Evolutionary conservation across 768 basidiomycete genomes (phyloP).

Genomic region (Tylopilus vinaceipallidus): DNA sequence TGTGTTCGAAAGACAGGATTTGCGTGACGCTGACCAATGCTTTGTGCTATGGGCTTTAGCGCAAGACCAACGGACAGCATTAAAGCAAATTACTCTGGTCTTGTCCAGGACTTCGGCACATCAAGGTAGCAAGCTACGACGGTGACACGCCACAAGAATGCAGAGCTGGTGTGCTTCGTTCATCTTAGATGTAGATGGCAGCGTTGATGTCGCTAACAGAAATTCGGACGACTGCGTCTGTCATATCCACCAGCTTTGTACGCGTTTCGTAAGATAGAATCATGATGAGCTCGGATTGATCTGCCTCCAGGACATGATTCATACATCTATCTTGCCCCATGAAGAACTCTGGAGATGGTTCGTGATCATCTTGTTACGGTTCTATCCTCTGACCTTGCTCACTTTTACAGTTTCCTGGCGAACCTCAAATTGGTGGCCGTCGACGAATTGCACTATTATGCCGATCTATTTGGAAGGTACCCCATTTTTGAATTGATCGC

Average conservation of each 20-base stretch:
- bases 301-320: constrained; percentile 68
- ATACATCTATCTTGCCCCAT: constrained; percentile 79
- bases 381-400: neutral
- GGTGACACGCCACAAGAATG: constrained; percentile 79
- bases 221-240: constrained; percentile 70
- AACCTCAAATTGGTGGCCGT: constrained; percentile 76
- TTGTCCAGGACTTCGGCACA: constrained; percentile 60
- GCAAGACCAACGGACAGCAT: constrained; percentile 76
- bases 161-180: constrained; percentile 47
- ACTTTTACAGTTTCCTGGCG: constrained; percentile 59
- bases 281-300: neutral
- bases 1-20: constrained; percentile 14
- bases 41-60: constrained; percentile 65
- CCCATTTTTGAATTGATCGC: neutral
- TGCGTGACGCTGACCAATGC: neutral
- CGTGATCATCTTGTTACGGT: too few species aligned
- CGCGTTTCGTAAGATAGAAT: constrained; percentile 13
- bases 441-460: constrained; percentile 88
- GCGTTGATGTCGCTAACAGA: constrained; percentile 33
- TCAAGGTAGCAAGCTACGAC: constrained; percentile 77
- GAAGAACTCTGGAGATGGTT: constrained; percentile 83
- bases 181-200: neutral
- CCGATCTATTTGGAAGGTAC: constrained; percentile 76
- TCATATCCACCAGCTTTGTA: constrained; percentile 90
- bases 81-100: constrained; percentile 64